Evolutionary conservation across 2,329 filamentous ascomycete species (phyloP), one percentile per base, ranked within the genome.

Genomic region (Pseudocercospora eumusae): DNA sequence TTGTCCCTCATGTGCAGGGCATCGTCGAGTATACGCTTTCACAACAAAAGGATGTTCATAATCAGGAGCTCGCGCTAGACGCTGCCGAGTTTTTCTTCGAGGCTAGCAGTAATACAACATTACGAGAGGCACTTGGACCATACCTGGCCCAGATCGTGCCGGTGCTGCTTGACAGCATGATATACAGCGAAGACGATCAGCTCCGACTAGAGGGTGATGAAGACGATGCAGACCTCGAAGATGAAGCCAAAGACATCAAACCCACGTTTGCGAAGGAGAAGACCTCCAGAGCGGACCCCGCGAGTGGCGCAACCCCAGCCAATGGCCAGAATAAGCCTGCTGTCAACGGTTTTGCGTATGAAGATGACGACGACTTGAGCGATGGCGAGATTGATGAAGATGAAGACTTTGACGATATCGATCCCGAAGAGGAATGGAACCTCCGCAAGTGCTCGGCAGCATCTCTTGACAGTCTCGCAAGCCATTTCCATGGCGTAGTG

Each of bases 21-120:
- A 82, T 99, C 60, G 92, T 99, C 28, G 91, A 96, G 73, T 99
- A 97, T 74, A 95, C 97, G 75, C 85, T 98, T 62, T 82, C 86
- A 28, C 95, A 99, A 75, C 95, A 99, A 76, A 87, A 89, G 75
- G 89, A 88, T 66, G 78, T 79, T 23, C 88, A 93, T 25, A 93
- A 98, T 67, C 88, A 93, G 59, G 92, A 98, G 45, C 82, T 99
- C 62, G 92, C 93, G 40, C 88, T 96, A 67, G 95, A 99, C 75
- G 95, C 95, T 8, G 92, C 95, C 4, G 95, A 99, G 76, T 99
- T 99, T 74, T 99, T 96, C 92, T 85, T 99, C 49, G 92, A 92
- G 42, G 88, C 96, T 20, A 93, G 92, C 63, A 95, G 97, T 75
- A 91, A 96, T 73, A 85, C 90, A 45, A 85, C 89, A 62, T 80